Evolutionary conservation across 2,329 filamentous ascomycete genomes (phyloP).

Genomic region (Cadophora luteo-olivacea): DNA sequence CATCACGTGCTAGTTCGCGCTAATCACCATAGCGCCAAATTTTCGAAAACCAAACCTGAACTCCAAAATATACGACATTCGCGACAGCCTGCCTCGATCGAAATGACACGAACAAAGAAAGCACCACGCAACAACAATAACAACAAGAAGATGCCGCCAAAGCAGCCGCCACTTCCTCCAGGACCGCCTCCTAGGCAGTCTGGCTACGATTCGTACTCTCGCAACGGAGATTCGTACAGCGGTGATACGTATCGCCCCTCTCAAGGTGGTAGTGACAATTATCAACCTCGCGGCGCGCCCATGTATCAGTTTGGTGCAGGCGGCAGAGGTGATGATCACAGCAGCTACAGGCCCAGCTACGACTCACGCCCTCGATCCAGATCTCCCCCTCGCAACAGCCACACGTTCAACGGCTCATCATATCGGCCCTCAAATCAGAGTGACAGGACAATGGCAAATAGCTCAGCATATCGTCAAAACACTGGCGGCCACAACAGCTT

Average conservation of each 20-base stretch:
- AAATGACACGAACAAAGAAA: slow-evolving; percentile 20
- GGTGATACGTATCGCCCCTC: slow-evolving; percentile 17
- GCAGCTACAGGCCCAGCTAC: slow-evolving; percentile 22
- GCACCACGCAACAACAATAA: slow-evolving; percentile 22
- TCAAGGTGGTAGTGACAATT: slow-evolving; percentile 25
- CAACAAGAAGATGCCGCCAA: slow-evolving; percentile 39
- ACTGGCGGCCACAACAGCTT: slow-evolving; percentile 35
- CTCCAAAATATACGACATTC: slow-evolving; percentile 1
- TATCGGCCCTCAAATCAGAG: slow-evolving; percentile 20
- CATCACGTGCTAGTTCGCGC: slow-evolving; percentile 1
- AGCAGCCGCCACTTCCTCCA: slow-evolving; percentile 40
- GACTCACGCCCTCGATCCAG: slow-evolving; percentile 23
- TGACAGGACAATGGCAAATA: slow-evolving; percentile 14
- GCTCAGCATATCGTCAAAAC: slow-evolving; percentile 10
- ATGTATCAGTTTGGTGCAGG: slow-evolving; percentile 37
- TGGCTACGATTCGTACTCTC: slow-evolving; percentile 14
- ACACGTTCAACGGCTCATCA: slow-evolving; percentile 22
- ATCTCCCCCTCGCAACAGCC: slow-evolving; percentile 33
- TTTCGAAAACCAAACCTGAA: background rate
- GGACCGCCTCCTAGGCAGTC: slow-evolving; percentile 37
- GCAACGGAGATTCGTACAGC: slow-evolving; percentile 36
- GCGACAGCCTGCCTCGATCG: background rate
- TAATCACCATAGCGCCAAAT: slow-evolving; percentile 1
- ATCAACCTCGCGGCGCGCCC: slow-evolving; percentile 17
- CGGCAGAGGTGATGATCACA: background rate